Conservation (phyloP, 2,329 filamentous ascomycete genomes). For the Colletotrichum costaricense region DNA sequence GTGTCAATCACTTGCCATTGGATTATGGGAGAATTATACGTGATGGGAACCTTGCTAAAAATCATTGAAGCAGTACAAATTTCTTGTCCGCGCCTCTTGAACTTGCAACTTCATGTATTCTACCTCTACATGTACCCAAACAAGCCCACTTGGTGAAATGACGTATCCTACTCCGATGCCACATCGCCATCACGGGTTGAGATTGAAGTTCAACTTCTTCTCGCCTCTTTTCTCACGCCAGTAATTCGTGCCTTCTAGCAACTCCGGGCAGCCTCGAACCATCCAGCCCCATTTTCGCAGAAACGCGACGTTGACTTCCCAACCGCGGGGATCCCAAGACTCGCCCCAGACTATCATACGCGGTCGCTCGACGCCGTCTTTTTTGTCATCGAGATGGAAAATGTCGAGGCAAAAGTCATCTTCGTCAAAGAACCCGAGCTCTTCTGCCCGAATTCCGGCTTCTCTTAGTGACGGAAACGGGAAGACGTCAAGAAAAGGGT, state of each 20-base stretch:
- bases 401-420: constrained; percentile 24
- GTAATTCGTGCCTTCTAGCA: constrained; percentile 49
- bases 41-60: too few species aligned
- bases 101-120: too few species aligned
- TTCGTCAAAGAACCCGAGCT: constrained; percentile 22
- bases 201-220: background rate
- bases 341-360: constrained; percentile 61
- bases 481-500: constrained; percentile 47
- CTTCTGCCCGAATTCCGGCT: constrained; percentile 37
- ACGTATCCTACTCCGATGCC: too few species aligned
- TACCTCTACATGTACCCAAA: too few species aligned
- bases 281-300: constrained; percentile 56
- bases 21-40: too few species aligned
- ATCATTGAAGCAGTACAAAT: too few species aligned
- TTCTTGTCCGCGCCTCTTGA: too few species aligned
- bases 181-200: background rate
- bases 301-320: constrained; percentile 60
- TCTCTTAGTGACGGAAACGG: constrained; percentile 44
- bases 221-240: constrained; percentile 42
- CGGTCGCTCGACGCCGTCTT: constrained; percentile 33
- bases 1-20: too few species aligned
- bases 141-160: too few species aligned
- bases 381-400: constrained; percentile 5
- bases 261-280: constrained; percentile 48
- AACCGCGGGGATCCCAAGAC: constrained; percentile 54